Base-by-base conservation (phyloP, 371 early-diverging fungal genomes). In the Mortierella sp. region DNA sequence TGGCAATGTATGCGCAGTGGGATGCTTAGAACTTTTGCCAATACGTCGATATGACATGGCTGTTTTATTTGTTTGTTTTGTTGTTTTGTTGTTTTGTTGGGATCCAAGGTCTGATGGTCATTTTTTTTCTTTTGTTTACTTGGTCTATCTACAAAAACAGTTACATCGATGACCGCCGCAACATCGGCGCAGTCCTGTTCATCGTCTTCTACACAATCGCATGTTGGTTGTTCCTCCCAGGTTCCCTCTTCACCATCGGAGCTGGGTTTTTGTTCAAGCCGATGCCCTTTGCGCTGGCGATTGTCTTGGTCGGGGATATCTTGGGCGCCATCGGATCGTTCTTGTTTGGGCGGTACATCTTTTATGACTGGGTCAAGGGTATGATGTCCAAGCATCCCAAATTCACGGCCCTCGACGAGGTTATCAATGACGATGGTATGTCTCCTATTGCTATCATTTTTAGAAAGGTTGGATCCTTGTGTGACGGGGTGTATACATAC, bases 191-290 rank as follows among this genome's bases (percentile, higher is more conserved):
- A 32, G 72, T 84, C 32, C 51, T 88, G 29, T 88, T 87, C 75
- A 58, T 88, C 16, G 16, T 77, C 27, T 78, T 83, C 16, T 88
- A 88, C 44, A 80, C 82, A 21, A 70, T 82, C 60, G 83, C 87
- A 29, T 78, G 81, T 18, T 87, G 83, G 87, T 72, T 86, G 12
- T 88, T 88, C 75, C 79, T 88, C 14, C 88, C 88, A 1, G 87
- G 88, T 58, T 86, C 88, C 24, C 56, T 88, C n/a, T 83, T 88
- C 54, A 88, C 87, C 16, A 88, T 88, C 56, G 88, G 87, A 3
- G 87, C 88, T 29, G 88, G 88, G 10, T 88, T 88, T 63, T 73
- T 88, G 56, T 88, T 88, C 79, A 83, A 78, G 54, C 88, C 88
- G n/a, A 54, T 81, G 76, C 84, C 83, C 38, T 77, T 88, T 55